These are phyloP conservation scores for Acrodontium crateriforme DNA, from an alignment of 2,329 filamentous ascomycete species.

Conservation along the genomic window DNA sequence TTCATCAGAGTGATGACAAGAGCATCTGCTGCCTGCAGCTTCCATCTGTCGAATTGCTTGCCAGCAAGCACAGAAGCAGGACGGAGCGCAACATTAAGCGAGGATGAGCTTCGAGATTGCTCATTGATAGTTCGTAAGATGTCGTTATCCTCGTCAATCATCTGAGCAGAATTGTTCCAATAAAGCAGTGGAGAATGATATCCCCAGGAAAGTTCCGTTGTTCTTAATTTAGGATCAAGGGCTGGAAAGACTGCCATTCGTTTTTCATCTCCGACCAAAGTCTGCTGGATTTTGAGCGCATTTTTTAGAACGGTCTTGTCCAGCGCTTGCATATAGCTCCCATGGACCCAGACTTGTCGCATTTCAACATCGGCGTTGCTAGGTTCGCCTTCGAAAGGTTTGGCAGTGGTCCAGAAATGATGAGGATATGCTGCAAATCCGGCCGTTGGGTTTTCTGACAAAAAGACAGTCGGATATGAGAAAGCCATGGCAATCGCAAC, in stretches of 20 bases:
- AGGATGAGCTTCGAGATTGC: slow-evolving; percentile 46
- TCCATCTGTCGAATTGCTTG: slow-evolving; percentile 57
- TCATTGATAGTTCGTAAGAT: slow-evolving; percentile 57
- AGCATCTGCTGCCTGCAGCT: slow-evolving; percentile 58
- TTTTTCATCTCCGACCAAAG: slow-evolving; percentile 42
- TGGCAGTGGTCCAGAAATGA: slow-evolving; percentile 57
- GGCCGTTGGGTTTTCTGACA: slow-evolving; percentile 57
- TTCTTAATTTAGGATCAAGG: slow-evolving; percentile 10
- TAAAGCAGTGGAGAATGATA: slow-evolving; percentile 74
- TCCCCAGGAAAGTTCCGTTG: slow-evolving; percentile 47
- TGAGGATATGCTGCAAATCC: slow-evolving; percentile 59
- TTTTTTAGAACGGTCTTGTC: slow-evolving; percentile 49
- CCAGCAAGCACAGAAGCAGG: slow-evolving; percentile 72
- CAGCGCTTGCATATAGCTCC: slow-evolving; percentile 65
- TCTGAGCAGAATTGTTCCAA: slow-evolving; percentile 53
- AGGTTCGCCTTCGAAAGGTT: slow-evolving; percentile 18
- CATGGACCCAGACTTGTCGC: slow-evolving; percentile 71
- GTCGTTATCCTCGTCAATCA: slow-evolving; percentile 47
- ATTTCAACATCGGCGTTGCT: slow-evolving; percentile 59
- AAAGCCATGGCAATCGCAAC: slow-evolving; percentile 55
- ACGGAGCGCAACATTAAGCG: slow-evolving; percentile 58
- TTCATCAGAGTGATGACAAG: slow-evolving; percentile 67
- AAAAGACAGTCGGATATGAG: slow-evolving; percentile 61
- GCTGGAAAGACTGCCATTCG: slow-evolving; percentile 9
- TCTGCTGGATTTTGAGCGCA: slow-evolving; percentile 57